These are phyloP conservation scores for Coniosporium tulheliwenetii DNA, from an alignment of 2,329 filamentous ascomycete species.

Conservation along the genomic window DNA sequence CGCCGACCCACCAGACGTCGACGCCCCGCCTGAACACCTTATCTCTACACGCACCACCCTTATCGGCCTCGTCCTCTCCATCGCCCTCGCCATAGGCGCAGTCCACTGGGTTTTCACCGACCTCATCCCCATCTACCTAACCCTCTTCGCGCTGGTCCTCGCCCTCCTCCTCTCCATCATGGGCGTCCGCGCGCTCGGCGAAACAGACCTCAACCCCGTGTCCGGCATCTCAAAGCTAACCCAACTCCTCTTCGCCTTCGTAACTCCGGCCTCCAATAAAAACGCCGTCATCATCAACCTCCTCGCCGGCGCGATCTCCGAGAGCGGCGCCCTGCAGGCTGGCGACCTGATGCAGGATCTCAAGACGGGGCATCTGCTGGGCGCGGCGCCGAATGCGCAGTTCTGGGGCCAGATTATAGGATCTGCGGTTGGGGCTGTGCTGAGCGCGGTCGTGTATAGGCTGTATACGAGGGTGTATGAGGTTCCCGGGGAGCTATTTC, in stretches of 20 bases:
- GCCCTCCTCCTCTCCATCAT: conserved; percentile 52
- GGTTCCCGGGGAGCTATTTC: conserved; percentile 78
- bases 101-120: conserved; percentile 73
- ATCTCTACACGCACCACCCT: conserved; percentile 57
- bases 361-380: conserved; percentile 86
- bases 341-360: conserved; percentile 95
- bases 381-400: conserved; percentile 83
- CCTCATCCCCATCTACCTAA: conserved; percentile 67
- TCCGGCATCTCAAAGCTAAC: conserved; percentile 94
- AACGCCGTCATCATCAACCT: conserved; percentile 92
- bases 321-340: conserved; percentile 78
- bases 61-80: conserved; percentile 60
- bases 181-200: conserved; percentile 48
- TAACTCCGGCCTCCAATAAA: conserved; percentile 57
- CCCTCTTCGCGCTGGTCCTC: conserved; percentile 67
- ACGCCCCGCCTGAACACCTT: conserved; percentile 72
- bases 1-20: conserved; percentile 38
- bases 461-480: conserved; percentile 82
- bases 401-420: conserved; percentile 96
- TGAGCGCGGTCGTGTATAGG: conserved; percentile 75
- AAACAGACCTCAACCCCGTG: conserved; percentile 93
- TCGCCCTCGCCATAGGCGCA: conserved; percentile 64
- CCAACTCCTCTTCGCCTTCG: conserved; percentile 84
- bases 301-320: conserved; percentile 76
- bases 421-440: conserved; percentile 67